Conservation (phyloP, 2,329 filamentous ascomycete species). For the Cercospora beticola region DNA sequence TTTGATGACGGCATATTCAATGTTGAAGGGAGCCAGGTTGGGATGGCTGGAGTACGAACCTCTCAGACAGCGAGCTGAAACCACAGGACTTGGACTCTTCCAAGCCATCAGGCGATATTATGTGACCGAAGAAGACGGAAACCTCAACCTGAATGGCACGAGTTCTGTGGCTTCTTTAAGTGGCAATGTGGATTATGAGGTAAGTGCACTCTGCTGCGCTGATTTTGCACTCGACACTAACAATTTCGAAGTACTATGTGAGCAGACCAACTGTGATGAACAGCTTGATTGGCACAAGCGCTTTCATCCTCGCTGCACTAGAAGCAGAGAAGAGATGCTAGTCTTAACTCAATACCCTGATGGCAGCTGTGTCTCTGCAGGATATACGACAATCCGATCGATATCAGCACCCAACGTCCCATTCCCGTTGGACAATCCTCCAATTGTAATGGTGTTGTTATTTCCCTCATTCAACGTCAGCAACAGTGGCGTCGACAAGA, state of each 20-base stretch:
- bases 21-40: conserved; percentile 49
- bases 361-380: conserved; percentile 44
- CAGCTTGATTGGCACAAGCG: conserved; percentile 43
- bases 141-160: conserved; percentile 42
- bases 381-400: conserved; percentile 61
- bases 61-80: conserved; percentile 34
- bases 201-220: conserved; percentile 31
- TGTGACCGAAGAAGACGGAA: conserved; percentile 49
- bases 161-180: conserved; percentile 55
- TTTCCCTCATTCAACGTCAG: conserved; percentile 55
- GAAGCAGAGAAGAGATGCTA: conserved; percentile 34
- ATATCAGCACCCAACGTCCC: conserved; percentile 60
- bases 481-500: conserved; percentile 58
- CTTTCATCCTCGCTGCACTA: conserved; percentile 44
- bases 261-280: conserved; percentile 42
- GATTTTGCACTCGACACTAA: not conserved
- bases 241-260: conserved; percentile 46
- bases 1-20: conserved; percentile 58
- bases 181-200: conserved; percentile 52
- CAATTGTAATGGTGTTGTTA: conserved; percentile 60
- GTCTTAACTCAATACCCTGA: not conserved
- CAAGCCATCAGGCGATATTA: conserved; percentile 47
- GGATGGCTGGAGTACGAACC: conserved; percentile 38
- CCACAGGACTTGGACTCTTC: conserved; percentile 52
- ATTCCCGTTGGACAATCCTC: conserved; percentile 57